Conservation (phyloP, 2,329 filamentous ascomycete species). For the Sporothrix euskadiensis region DNA sequence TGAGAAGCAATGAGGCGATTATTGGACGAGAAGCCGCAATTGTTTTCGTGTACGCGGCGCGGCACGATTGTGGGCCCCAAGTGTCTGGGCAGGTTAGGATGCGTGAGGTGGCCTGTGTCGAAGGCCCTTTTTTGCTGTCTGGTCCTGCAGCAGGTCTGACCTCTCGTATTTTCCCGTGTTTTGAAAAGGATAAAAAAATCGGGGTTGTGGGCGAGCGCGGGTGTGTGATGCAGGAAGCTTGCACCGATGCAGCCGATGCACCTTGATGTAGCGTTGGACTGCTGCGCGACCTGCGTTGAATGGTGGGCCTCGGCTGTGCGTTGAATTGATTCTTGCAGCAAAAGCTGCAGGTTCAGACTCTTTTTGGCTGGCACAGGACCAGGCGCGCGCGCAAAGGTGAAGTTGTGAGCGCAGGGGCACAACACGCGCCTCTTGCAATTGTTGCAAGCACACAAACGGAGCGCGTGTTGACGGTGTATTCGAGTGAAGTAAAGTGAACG, state of each 20-base stretch:
- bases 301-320: slow-evolving; percentile 22
- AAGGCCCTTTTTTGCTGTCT: not conserved
- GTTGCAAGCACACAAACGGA: slow-evolving; percentile 1
- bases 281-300: slow-evolving; percentile 19
- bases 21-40: slow-evolving; percentile 19
- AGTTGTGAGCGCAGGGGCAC: not conserved
- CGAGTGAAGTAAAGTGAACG: not conserved
- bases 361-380: not conserved
- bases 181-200: not conserved
- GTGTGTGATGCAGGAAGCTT: slow-evolving; percentile 15
- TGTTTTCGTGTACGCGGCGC: slow-evolving; percentile 15
- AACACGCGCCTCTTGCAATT: not conserved
- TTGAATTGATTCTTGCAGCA: not conserved
- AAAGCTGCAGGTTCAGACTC: slow-evolving; percentile 8
- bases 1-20: slow-evolving; percentile 10
- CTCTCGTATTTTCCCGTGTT: not conserved
- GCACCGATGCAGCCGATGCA: slow-evolving; percentile 24
- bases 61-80: slow-evolving; percentile 19
- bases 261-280: slow-evolving; percentile 23
- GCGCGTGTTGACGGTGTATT: not conserved
- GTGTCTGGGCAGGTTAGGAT: not conserved
- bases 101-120: not conserved
- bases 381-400: not conserved
- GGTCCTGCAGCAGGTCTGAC: not conserved
- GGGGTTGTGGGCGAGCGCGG: not conserved